A percentile compares a stretch with the other conserved stretches of the same genome.
Conservation (phyloP, 169 alveolate genomes). For the Eimeria sp. region DNA sequence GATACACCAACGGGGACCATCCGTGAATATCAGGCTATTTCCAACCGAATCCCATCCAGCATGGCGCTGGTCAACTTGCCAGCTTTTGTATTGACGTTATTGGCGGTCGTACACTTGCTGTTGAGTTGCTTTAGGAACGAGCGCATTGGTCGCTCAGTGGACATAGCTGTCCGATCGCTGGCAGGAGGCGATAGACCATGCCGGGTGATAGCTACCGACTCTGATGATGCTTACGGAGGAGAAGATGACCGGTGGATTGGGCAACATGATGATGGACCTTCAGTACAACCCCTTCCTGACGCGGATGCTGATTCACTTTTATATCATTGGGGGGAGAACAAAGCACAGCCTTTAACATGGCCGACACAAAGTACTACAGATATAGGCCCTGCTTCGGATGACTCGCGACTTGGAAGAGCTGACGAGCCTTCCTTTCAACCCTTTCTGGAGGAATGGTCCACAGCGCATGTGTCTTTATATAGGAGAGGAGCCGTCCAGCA, state of each 20-base stretch:
- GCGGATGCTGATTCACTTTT: not conserved
- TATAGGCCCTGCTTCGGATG: not conserved
- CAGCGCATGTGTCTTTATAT: not conserved
- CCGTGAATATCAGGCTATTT: not conserved
- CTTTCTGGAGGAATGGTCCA: not conserved
- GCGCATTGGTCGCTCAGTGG: not conserved
- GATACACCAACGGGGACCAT: not conserved
- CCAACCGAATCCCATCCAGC: not conserved
- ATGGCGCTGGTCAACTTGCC: not conserved
- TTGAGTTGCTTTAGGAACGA: not conserved
- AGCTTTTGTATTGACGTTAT: not conserved
- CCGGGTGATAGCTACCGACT: not conserved
- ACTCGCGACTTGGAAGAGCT: not conserved
- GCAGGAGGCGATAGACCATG: not conserved
- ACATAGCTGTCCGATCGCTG: not conserved
- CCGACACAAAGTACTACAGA: not conserved
- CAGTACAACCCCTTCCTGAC: not conserved
- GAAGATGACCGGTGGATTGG: no score
- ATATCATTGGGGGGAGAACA: not conserved
- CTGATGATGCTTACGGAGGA: not conserved
- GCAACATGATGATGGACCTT: not conserved
- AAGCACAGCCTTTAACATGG: not conserved
- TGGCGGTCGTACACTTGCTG: not conserved
- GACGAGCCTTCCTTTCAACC: not conserved
- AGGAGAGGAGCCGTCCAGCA: not conserved